Evolutionary conservation across 441 rosid species (phyloP), one percentile per base, ranked within the genome.

Genomic region (Eugenia klotzschiana): DNA sequence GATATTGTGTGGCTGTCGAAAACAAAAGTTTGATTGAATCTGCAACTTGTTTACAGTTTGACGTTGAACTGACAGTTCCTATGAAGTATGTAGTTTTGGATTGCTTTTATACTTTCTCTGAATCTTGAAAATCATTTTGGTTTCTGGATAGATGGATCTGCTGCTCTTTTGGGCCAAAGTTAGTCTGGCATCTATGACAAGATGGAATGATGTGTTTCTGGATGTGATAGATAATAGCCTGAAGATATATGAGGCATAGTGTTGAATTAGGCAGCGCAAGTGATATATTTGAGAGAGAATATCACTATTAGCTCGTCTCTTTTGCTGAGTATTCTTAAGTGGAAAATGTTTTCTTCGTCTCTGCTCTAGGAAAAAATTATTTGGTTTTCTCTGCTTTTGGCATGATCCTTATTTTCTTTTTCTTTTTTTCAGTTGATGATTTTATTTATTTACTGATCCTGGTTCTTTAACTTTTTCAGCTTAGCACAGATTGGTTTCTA

Each of bases 401-500:
- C 25, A 33, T 20, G 46, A 54, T 54, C 51, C 58, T n/a, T 50
- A 15, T 60, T 81, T 87, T 20, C 50, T 56, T 80, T 82, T 25
- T 64, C 50, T 56, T 51, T 53, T n/a, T 40, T 46, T 11, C 50
- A 80, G 41, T 56, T 46, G 51, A 55, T 84, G 53, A 72, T 83
- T 83, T 41, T 22, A 53, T 79, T 33, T 64, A 50, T 79, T 18
- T 64, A 50, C 33, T 86, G 60, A 72, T 60, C 79, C 82, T 52
- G 23, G 77, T 12, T 79, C 51, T 29, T 53, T 41, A 60, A 60
- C 33, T 27, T 85, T 81, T 79, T 73, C 92, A 93, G 96, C 95
- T 93, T 84, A 90, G 89, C 87, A 85, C 82, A 51, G 87, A 89
- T 84, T 93, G 96, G 96, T 93, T 93, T 85, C 94, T 87, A 51